Evolutionary conservation across 805 yeast species (phyloP).

Genomic region (Saturnispora kantuleensis): DNA sequence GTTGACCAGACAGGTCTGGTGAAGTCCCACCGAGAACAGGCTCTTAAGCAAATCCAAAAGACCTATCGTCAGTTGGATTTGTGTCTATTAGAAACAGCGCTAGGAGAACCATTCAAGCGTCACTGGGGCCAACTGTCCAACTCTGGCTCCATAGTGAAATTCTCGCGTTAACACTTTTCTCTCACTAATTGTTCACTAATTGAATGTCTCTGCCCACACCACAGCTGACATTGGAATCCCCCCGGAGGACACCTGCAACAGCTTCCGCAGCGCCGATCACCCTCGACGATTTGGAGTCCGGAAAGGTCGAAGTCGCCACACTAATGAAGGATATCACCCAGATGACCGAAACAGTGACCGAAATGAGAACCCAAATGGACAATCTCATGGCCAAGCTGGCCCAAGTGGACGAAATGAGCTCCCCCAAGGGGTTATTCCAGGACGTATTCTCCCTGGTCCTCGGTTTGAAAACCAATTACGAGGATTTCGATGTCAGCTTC

Average conservation of each 20-base stretch:
- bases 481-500: background rate
- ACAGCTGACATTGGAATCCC: background rate
- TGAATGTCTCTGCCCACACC: constrained; percentile 2
- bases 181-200: background rate
- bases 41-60: no score
- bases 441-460: constrained; percentile 29
- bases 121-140: no score
- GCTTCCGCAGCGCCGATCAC: constrained; percentile 17
- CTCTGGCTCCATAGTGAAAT: no score
- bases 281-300: constrained; percentile 33
- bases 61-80: no score
- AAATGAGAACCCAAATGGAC: constrained; percentile 32
- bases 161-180: no score
- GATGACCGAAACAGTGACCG: constrained; percentile 23
- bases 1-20: no score
- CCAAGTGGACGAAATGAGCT: constrained; percentile 34
- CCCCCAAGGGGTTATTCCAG: constrained; percentile 32
- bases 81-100: no score
- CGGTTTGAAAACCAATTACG: constrained; percentile 34
- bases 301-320: constrained; percentile 27
- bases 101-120: no score
- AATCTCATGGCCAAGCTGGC: constrained; percentile 28
- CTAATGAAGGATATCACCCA: constrained; percentile 29
- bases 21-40: no score
- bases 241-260: background rate